Conservation (phyloP, 352 stramenopile genomes). For the Pythium sukuiense region DNA sequence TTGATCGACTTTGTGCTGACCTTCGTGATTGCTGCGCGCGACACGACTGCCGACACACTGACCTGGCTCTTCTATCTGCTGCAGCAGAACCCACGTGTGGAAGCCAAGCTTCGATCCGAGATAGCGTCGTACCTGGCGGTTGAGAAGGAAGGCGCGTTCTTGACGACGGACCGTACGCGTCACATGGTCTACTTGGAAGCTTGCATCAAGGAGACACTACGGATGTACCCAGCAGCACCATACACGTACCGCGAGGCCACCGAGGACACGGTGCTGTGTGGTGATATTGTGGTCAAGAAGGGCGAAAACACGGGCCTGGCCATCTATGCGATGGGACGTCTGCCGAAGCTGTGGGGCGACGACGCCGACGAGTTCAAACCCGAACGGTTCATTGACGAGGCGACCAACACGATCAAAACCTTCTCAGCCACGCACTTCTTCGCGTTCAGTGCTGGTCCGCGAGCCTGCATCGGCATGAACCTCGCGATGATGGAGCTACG, state of each 20-base stretch:
- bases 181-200: conserved; percentile 20
- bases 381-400: conserved; percentile 49
- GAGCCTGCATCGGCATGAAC: not conserved
- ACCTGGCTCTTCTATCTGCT: conserved; percentile 75
- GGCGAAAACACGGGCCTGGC: conserved; percentile 30
- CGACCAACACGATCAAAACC: not conserved
- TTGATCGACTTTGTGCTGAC: conserved; percentile 66
- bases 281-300: conserved; percentile 23
- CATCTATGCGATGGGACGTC: conserved; percentile 35
- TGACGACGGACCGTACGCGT: conserved; percentile 38
- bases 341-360: conserved; percentile 37
- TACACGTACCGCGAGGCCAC: conserved; percentile 52
- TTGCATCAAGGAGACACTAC: conserved; percentile 13
- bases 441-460: not conserved
- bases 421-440: not conserved
- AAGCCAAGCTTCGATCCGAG: conserved; percentile 43
- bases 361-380: conserved; percentile 58
- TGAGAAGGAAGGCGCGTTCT: conserved; percentile 8
- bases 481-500: not conserved
- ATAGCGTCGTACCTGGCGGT: conserved; percentile 24
- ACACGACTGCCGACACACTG: conserved; percentile 69
- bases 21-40: conserved; percentile 65
- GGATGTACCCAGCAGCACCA: conserved; percentile 25
- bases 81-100: conserved; percentile 48
- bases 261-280: conserved; percentile 48